Evolutionary conservation across 768 basidiomycete species (phyloP).

Genomic region (Aureoboletus auriporus): DNA sequence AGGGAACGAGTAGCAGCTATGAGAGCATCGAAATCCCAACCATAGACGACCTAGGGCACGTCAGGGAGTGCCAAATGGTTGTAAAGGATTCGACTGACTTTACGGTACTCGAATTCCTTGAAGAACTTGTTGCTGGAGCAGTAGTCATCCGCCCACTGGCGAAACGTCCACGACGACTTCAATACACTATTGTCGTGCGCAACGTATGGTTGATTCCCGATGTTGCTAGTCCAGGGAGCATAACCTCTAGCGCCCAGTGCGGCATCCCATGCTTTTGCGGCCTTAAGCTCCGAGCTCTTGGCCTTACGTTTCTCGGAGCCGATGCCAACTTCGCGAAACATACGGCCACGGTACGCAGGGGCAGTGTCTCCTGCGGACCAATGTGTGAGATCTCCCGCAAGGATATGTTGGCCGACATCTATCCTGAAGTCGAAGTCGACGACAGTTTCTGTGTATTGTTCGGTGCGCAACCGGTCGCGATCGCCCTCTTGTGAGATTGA

Average conservation of each 20-base stretch:
- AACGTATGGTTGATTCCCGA: constrained; percentile 24
- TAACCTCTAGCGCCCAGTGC: constrained; percentile 47
- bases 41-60: constrained; percentile 47
- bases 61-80: constrained; percentile 12
- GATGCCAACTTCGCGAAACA: constrained; percentile 53
- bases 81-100: constrained; percentile 37
- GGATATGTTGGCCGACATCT: constrained; percentile 43
- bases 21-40: constrained; percentile 50
- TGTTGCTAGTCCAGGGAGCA: constrained; percentile 44
- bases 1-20: constrained; percentile 34
- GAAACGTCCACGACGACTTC: constrained; percentile 56
- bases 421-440: constrained; percentile 70
- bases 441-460: constrained; percentile 55
- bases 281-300: constrained; percentile 39
- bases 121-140: constrained; percentile 64
- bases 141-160: constrained; percentile 83
- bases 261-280: constrained; percentile 40
- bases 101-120: constrained; percentile 76
- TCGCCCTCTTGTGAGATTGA: too few relatives aligned
- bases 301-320: constrained; percentile 37
- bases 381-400: constrained; percentile 37
- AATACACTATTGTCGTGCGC: constrained; percentile 29
- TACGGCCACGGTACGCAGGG: constrained; percentile 61
- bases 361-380: constrained; percentile 63
- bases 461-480: constrained; percentile 30